phyloP scores from a whole-genome alignment of 2,329 filamentous ascomycete genomes.

The Xylaria sp. region DNA sequence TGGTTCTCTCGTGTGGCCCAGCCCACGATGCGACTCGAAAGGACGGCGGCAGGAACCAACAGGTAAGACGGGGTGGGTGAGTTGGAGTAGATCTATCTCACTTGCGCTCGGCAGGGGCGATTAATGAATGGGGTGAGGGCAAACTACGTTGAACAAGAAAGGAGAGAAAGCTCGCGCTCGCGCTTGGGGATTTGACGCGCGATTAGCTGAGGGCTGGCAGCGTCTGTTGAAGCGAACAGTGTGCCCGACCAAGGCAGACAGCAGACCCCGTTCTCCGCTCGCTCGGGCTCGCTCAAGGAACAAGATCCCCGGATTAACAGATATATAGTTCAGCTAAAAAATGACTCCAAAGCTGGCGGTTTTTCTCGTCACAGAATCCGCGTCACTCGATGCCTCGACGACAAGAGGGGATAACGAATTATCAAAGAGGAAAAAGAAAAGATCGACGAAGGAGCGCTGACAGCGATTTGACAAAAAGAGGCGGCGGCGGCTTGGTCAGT shows the following conservation, averaged over 20 bases:
- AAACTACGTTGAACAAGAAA: conserved; percentile 28
- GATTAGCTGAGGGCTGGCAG: conserved; percentile 54
- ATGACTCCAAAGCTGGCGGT: conserved; percentile 15
- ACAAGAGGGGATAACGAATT: conserved; percentile 14
- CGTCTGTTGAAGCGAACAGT: conserved; percentile 51
- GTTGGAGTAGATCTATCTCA: conserved; percentile 6
- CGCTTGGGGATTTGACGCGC: conserved; percentile 58
- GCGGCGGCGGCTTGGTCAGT: conserved; percentile 30
- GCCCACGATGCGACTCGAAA: conserved; percentile 40
- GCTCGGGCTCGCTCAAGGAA: too few relatives aligned
- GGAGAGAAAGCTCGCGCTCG: conserved; percentile 44
- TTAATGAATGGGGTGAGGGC: conserved; percentile 5
- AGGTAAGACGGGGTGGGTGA: conserved; percentile 17
- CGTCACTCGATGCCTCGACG: conserved; percentile 16
- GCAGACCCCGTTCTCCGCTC: conserved; percentile 32
- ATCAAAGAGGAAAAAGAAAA: conserved; percentile 18
- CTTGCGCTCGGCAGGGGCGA: conserved; percentile 20
- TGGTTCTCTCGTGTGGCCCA: conserved; percentile 40
- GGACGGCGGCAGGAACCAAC: conserved; percentile 13
- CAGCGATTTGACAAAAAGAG: conserved; percentile 23
- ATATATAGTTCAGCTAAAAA: conserved; percentile 8
- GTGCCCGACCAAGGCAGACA: conserved; percentile 35
- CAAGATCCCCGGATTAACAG: conserved; percentile 21
- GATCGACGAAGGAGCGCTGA: conserved; percentile 27
- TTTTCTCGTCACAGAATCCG: conserved; percentile 5